Conservation (phyloP, 768 basidiomycete species). For the Tricholomella constricta region DNA sequence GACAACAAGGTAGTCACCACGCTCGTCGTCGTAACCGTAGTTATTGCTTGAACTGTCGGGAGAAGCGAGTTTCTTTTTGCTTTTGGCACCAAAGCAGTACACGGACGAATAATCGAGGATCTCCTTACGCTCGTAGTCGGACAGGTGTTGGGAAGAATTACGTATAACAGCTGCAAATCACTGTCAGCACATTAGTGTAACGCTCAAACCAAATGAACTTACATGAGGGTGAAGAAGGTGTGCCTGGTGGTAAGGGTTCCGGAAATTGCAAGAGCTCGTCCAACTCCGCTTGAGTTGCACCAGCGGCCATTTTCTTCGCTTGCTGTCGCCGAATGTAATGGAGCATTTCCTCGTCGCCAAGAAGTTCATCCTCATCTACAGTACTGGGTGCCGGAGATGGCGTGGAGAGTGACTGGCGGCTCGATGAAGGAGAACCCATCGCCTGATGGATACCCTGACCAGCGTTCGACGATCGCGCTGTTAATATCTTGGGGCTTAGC, state of each 20-base stretch:
- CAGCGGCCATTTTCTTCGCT: slow-evolving; percentile 81
- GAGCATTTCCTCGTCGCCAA: slow-evolving; percentile 97
- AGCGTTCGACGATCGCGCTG: slow-evolving; percentile 54
- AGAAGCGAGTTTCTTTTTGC: slow-evolving; percentile 82
- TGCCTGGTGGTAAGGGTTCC: slow-evolving; percentile 76
- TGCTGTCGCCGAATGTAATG: slow-evolving; percentile 91
- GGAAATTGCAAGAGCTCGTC: slow-evolving; percentile 92
- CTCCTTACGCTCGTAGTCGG: slow-evolving; percentile 89
- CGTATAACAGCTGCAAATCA: slow-evolving; percentile 58
- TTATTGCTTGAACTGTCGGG: slow-evolving; percentile 79
- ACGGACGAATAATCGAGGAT: slow-evolving; percentile 84
- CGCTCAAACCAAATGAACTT: slow-evolving; percentile 28
- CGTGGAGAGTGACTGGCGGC: slow-evolving; percentile 76
- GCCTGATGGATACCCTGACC: slow-evolving; percentile 53
- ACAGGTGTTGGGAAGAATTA: slow-evolving; percentile 69
- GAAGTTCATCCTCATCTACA: slow-evolving; percentile 81
- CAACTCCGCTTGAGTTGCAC: slow-evolving; percentile 83
- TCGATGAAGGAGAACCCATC: slow-evolving; percentile 64
- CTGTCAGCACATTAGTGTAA: slow-evolving; percentile 8
- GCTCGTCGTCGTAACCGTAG: slow-evolving; percentile 95
- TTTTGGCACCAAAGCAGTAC: slow-evolving; percentile 78
- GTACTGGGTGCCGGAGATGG: slow-evolving; percentile 81
- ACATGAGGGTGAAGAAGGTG: slow-evolving; percentile 72
- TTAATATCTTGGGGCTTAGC: slow-evolving; percentile 74
- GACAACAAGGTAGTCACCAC: slow-evolving; percentile 94